Evolutionary conservation across 805 yeast species (phyloP).

Genomic region (Candida peoriensis): DNA sequence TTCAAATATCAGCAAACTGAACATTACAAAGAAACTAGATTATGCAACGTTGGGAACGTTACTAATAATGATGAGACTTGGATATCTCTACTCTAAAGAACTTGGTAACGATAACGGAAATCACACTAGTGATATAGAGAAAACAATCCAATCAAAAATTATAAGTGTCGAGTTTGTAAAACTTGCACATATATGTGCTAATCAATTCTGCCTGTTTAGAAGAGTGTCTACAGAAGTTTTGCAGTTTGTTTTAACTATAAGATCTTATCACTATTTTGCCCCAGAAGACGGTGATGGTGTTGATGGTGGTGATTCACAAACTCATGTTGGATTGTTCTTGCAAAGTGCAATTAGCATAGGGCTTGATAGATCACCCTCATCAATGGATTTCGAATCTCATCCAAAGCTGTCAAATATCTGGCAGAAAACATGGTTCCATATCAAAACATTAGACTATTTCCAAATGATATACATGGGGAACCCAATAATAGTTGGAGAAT

Average conservation of each 20-base stretch:
- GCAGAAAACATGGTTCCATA: background rate
- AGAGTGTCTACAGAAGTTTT: background rate
- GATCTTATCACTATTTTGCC: background rate
- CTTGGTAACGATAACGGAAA: too few relatives aligned
- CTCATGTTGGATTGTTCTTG: background rate
- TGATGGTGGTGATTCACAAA: constrained; percentile 1
- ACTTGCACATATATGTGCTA: background rate
- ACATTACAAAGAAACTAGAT: too few relatives aligned
- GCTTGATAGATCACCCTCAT: too few relatives aligned
- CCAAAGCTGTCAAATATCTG: background rate
- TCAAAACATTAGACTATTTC: background rate
- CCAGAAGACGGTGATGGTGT: constrained; percentile 1
- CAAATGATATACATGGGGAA: too few relatives aligned
- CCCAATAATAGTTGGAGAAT: too few relatives aligned
- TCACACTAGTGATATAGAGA: too few relatives aligned
- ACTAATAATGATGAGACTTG: too few relatives aligned
- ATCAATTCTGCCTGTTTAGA: background rate
- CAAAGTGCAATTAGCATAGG: constrained; percentile 1
- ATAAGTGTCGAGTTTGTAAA: background rate
- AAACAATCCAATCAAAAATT: background rate
- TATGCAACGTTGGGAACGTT: too few relatives aligned
- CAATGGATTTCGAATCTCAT: too few relatives aligned
- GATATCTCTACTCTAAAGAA: too few relatives aligned
- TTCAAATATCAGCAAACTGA: too few relatives aligned
- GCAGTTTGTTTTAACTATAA: background rate